These are phyloP conservation scores for Discostella pseudostelligera DNA, from an alignment of 108 stramenopile species.

Conservation along the genomic window DNA sequence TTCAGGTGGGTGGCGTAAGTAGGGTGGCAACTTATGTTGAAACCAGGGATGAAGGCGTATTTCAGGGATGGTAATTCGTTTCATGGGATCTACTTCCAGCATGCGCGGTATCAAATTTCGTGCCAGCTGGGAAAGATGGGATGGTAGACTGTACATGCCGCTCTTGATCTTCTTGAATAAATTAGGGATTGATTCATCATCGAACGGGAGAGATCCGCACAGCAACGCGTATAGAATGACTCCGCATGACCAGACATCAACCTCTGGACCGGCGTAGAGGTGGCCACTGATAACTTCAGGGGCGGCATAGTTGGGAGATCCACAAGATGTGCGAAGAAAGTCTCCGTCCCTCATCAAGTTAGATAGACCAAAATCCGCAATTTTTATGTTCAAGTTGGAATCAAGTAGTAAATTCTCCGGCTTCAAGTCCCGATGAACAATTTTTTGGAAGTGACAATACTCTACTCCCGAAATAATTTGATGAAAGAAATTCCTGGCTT, in stretches of 20 bases:
- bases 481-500: constrained; percentile 98
- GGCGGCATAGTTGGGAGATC: constrained; percentile 99
- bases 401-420: constrained; percentile 97
- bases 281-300: constrained; percentile 99
- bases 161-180: constrained; percentile 99
- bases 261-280: constrained; percentile 98
- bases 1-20: constrained; percentile 93
- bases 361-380: constrained; percentile 99
- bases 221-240: constrained; percentile 99
- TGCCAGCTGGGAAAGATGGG: constrained; percentile 92
- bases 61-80: constrained; percentile 97
- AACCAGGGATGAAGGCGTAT: constrained; percentile 98
- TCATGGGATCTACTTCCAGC: constrained; percentile 99
- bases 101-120: constrained; percentile 97
- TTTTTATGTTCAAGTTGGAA: constrained; percentile 94
- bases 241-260: constrained; percentile 98
- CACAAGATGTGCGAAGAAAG: constrained; percentile 96
- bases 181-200: constrained; percentile 98
- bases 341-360: constrained; percentile 99
- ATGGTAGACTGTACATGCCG: constrained; percentile 97
- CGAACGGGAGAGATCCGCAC: constrained; percentile 97
- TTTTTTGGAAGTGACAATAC: constrained; percentile 98
- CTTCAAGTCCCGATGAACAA: constrained; percentile 98
- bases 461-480: constrained; percentile 98
- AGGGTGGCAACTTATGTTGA: constrained; percentile 95